phyloP scores from a whole-genome alignment of 305 asterid genomes.

The Withania somnifera region DNA sequence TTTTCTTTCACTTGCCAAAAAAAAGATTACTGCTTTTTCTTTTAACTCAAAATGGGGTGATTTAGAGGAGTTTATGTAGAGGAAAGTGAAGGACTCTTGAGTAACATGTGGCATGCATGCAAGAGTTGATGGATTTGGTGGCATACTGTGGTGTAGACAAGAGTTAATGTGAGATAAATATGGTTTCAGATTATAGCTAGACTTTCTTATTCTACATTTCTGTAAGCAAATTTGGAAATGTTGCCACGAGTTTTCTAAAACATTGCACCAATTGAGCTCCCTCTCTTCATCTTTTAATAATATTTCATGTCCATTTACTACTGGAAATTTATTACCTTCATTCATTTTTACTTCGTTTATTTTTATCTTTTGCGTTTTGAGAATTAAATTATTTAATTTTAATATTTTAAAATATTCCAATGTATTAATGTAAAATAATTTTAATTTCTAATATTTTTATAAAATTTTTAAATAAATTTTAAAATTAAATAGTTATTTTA shows the following conservation, averaged over 20 bases:
- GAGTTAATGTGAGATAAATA: neutral
- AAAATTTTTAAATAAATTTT: too few species aligned
- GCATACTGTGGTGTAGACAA: constrained; percentile 29
- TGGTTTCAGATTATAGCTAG: too few species aligned
- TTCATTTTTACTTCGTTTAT: too few species aligned
- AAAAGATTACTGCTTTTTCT: neutral
- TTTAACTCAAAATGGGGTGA: neutral
- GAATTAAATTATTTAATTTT: too few species aligned
- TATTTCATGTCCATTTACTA: too few species aligned
- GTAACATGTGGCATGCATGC: constrained; percentile 59
- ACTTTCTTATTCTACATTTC: neutral
- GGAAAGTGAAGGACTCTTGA: neutral
- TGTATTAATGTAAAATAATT: too few species aligned
- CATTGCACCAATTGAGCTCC: neutral
- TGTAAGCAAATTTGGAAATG: neutral
- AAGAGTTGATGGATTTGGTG: constrained; percentile 30
- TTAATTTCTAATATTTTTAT: too few species aligned
- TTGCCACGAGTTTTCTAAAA: neutral
- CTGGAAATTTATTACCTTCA: too few species aligned
- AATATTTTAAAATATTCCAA: too few species aligned
- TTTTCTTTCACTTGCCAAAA: neutral
- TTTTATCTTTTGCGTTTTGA: too few species aligned
- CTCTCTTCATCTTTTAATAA: neutral
- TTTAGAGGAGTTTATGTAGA: constrained; percentile 30
- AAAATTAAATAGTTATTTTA: too few species aligned